These are phyloP conservation scores for Maudiozyma turicensis DNA, from an alignment of 805 yeast species.

Conservation along the genomic window DNA sequence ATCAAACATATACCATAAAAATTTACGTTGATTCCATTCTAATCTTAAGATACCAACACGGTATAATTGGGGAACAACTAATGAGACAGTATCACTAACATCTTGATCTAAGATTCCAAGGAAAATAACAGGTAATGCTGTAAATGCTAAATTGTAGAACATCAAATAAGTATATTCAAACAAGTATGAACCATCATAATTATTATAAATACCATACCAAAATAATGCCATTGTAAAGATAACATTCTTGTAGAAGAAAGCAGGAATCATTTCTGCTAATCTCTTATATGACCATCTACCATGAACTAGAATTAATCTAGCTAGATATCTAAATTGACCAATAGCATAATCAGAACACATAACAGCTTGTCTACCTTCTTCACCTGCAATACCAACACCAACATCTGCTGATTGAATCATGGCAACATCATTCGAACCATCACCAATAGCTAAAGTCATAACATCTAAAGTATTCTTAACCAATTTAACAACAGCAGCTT, in stretches of 20 bases:
- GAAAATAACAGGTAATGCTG: slow-evolving; percentile 71
- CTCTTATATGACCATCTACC: slow-evolving; percentile 85
- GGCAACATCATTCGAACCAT: slow-evolving; percentile 84
- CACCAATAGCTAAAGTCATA: slow-evolving; percentile 83
- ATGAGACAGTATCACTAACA: slow-evolving; percentile 57
- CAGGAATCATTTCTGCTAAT: slow-evolving; percentile 74
- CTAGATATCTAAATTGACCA: slow-evolving; percentile 69
- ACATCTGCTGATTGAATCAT: slow-evolving; percentile 85
- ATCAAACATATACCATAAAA: slow-evolving; percentile 65
- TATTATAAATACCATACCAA: slow-evolving; percentile 68
- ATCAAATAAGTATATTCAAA: slow-evolving; percentile 71
- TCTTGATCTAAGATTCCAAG: slow-evolving; percentile 77
- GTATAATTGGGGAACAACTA: slow-evolving; percentile 68
- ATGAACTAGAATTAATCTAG: slow-evolving; percentile 60
- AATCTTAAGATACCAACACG: slow-evolving; percentile 59
- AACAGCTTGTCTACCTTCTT: slow-evolving; percentile 83
- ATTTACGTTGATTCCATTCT: slow-evolving; percentile 64
- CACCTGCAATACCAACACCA: slow-evolving; percentile 87
- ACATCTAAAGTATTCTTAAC: slow-evolving; percentile 69
- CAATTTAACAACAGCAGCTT: slow-evolving; percentile 71
- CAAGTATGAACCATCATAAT: slow-evolving; percentile 73
- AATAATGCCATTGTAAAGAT: slow-evolving; percentile 64
- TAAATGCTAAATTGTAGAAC: slow-evolving; percentile 76
- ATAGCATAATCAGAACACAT: slow-evolving; percentile 84
- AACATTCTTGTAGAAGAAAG: slow-evolving; percentile 71